These are phyloP conservation scores for Leccinum variicolor DNA, from an alignment of 768 basidiomycete genomes.

Conservation along the genomic window DNA sequence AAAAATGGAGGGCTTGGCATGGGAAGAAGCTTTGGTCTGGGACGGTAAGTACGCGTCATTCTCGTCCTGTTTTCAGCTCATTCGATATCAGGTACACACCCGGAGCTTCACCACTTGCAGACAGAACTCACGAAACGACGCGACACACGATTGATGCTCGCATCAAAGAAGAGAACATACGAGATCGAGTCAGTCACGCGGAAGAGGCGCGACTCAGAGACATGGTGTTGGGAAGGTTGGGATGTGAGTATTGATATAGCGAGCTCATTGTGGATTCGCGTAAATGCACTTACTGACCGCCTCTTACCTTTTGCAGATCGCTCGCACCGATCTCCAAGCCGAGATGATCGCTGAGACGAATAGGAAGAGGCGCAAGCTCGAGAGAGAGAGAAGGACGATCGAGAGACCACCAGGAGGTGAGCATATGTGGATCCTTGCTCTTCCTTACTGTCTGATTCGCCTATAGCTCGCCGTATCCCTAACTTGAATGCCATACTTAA, in stretches of 20 bases:
- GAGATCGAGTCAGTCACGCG: slow-evolving; percentile 62
- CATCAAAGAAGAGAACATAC: slow-evolving; percentile 66
- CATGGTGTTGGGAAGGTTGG: slow-evolving; percentile 89
- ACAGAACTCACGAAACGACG: slow-evolving; percentile 73
- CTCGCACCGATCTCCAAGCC: slow-evolving; percentile 76
- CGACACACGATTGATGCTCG: slow-evolving; percentile 78
- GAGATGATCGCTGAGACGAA: slow-evolving; percentile 90
- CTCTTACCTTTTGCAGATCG: slow-evolving; percentile 42
- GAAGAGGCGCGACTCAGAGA: slow-evolving; percentile 66
- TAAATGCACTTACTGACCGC: slow-evolving; percentile 6
- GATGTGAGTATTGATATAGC: slow-evolving; percentile 47
- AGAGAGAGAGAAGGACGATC: slow-evolving; percentile 76
- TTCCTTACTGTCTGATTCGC: slow-evolving; percentile 2
- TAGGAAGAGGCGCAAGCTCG: slow-evolving; percentile 77
- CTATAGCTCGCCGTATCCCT: slow-evolving; percentile 57
- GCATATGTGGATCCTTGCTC: slow-evolving; percentile 20
- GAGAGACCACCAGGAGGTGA: slow-evolving; percentile 76
- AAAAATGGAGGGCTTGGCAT: slow-evolving; percentile 87
- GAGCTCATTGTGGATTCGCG: not conserved
- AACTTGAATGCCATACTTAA: slow-evolving; percentile 39
- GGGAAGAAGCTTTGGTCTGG: slow-evolving; percentile 80
- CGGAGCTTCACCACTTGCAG: slow-evolving; percentile 80
- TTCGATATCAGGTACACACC: slow-evolving; percentile 63
- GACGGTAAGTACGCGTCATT: slow-evolving; percentile 51
- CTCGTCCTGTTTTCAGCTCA: not conserved